These are phyloP conservation scores for Juncus effusus DNA, from an alignment of 176 grass and related monocot genomes.

Conservation along the genomic window DNA sequence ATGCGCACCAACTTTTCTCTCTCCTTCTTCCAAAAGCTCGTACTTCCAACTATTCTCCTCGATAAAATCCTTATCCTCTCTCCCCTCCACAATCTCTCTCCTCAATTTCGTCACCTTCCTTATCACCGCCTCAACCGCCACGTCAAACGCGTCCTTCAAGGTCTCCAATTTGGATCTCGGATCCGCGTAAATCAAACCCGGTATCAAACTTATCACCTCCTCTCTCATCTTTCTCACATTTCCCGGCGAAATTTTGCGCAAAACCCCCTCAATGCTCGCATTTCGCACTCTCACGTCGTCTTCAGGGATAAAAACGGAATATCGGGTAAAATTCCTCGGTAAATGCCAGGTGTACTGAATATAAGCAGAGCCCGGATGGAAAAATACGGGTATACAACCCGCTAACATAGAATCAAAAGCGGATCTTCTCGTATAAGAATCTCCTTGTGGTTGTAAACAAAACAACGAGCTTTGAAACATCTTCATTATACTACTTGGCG, in stretches of 20 bases:
- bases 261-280: constrained; percentile 60
- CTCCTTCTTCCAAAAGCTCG: constrained; percentile 63
- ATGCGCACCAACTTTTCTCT: constrained; percentile 54
- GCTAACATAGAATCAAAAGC: constrained; percentile 92
- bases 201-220: constrained; percentile 86
- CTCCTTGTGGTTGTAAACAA: constrained; percentile 93
- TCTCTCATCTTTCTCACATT: constrained; percentile 66
- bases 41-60: constrained; percentile 99
- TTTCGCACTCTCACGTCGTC: constrained; percentile 48
- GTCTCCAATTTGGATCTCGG: constrained; percentile 87
- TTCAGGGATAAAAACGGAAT: constrained; percentile 95
- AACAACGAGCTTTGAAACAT: constrained; percentile 97
- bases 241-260: constrained; percentile 55
- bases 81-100: constrained; percentile 56
- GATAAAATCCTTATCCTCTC: constrained; percentile 71
- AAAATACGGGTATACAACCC: constrained; percentile 97
- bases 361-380: constrained; percentile 92
- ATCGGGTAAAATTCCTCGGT: constrained; percentile 81
- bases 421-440: constrained; percentile 90
- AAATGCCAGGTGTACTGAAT: constrained; percentile 95
- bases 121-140: constrained; percentile 70
- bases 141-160: constrained; percentile 82
- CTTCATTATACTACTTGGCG: constrained; percentile 82
- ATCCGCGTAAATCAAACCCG: constrained; percentile 85
- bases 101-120: constrained; percentile 77